phyloP scores from a whole-genome alignment of 1,284 basidiomycete genomes.

The Apiotrichum laibachii region DNA sequence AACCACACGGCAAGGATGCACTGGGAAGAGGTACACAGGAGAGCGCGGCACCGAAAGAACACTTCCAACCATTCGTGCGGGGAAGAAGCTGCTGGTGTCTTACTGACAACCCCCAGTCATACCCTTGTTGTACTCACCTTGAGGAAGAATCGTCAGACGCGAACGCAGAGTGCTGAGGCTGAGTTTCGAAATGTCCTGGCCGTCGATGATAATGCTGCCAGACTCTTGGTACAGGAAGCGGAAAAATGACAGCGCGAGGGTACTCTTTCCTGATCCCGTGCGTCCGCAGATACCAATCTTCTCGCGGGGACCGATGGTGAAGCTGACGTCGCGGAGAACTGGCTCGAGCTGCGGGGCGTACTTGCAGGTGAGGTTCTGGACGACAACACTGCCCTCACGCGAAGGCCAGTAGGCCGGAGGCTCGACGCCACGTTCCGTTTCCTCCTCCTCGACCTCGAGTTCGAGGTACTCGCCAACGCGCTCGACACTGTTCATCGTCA shows the following conservation, averaged over 20 bases:
- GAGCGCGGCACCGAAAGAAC: no score
- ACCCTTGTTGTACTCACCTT: conserved; percentile 33
- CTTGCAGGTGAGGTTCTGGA: conserved; percentile 52
- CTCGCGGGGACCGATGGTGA: conserved; percentile 53
- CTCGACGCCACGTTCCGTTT: conserved; percentile 45
- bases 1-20: no score
- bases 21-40: no score
- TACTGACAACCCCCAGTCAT: no score
- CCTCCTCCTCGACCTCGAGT: conserved; percentile 54
- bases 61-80: no score
- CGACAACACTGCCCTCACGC: conserved; percentile 50
- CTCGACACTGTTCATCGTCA: conserved; percentile 53
- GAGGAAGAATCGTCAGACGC: conserved; percentile 56
- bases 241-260: conserved; percentile 54
- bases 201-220: conserved; percentile 53
- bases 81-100: no score
- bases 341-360: conserved; percentile 55
- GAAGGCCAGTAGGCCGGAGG: conserved; percentile 57
- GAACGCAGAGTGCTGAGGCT: conserved; percentile 54
- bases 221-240: conserved; percentile 53
- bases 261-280: conserved; percentile 52
- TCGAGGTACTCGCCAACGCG: conserved; percentile 54
- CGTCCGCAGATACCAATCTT: conserved; percentile 58
- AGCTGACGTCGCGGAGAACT: conserved; percentile 55
- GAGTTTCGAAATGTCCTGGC: conserved; percentile 54